Percentiles rank a stretch among this genome's conserved stretches.
These are phyloP conservation scores for Zoysia pacifica DNA, from an alignment of 176 grass and related monocot species.

Conservation along the genomic window DNA sequence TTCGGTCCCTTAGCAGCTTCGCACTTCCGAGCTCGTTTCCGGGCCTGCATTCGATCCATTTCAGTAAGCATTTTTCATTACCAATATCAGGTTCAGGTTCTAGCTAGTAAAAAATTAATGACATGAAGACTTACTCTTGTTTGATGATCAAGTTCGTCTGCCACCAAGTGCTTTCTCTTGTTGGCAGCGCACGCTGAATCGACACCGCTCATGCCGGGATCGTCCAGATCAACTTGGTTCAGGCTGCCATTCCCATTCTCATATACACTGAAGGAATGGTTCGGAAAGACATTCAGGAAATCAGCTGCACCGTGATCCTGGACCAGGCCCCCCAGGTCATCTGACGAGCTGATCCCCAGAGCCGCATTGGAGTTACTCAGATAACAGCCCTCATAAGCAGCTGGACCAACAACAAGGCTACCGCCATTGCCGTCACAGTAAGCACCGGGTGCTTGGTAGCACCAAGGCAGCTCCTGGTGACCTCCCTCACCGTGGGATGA, in stretches of 20 bases:
- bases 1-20: conserved; percentile 48
- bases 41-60: conserved; percentile 43
- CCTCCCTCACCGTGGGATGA: conserved; percentile 36
- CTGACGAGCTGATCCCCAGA: conserved; percentile 30
- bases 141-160: conserved; percentile 36
- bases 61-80: background rate
- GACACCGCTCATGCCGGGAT: background rate
- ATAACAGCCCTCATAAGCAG: conserved; percentile 43
- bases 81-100: background rate
- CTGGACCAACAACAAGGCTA: conserved; percentile 32
- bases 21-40: conserved; percentile 40
- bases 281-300: conserved; percentile 26
- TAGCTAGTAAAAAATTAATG: background rate
- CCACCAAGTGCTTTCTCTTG: conserved; percentile 48
- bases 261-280: conserved; percentile 1
- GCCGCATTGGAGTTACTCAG: conserved; percentile 48
- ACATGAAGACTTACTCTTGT: conserved; percentile 39
- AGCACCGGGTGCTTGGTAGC: conserved; percentile 44
- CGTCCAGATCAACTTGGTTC: conserved; percentile 28
- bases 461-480: conserved; percentile 46
- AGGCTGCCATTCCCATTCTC: conserved; percentile 28
- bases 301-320: conserved; percentile 36
- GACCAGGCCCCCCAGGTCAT: conserved; percentile 34
- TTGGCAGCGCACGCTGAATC: background rate
- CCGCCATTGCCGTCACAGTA: conserved; percentile 32